Evolutionary conservation across 345 rosid species (phyloP), one percentile per base, ranked within the genome.

Genomic region (Brassica cretica): DNA sequence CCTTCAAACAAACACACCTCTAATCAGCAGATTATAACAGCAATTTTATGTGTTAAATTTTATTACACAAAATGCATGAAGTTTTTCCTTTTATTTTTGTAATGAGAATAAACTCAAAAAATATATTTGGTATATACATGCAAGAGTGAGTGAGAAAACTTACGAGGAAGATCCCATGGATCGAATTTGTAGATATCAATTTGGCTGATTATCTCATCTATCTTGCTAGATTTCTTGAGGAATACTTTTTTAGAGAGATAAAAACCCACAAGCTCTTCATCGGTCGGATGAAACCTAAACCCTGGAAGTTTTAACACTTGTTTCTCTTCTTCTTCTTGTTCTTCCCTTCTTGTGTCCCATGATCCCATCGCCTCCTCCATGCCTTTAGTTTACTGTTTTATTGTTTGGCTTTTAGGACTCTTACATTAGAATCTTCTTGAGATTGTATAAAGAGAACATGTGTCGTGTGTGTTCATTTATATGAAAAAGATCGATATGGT

Each of bases 91-190:
- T 56, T 25, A 0, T 55, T 21, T 41, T 21, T 24, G 53, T 58
- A 21, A 59, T 21, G 25, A 37, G 8, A 10, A 72, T 30, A 29
- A 4, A 61, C 25, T 24, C 68, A n/a, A 15, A 5, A 16, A 53
- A 15, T 53, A 53, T 53, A 53, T n/a, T 51, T 51, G 56, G 19
- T 53, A 53, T 53, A 51, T 7, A 16, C 24, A 53, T 53, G 60
- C 24, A 53, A 12, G n/a, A 62, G 24, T 1, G 59, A 10, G 78
- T 35, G 11, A 11, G 39, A 25, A 58, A 66, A 18, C 89, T 27
- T 90, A 92, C 97, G 91, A 78, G 97, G 98, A 70, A 94, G 92
- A 87, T 94, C 97, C 98, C 97, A 92, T 0, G 97, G 98, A 77
- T 92, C 94, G 41, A 74, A 86, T 78, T 90, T 90, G 84, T 94